These are phyloP conservation scores for Coniochaeta prunicola DNA, from an alignment of 2,329 filamentous ascomycete species.

Conservation along the genomic window DNA sequence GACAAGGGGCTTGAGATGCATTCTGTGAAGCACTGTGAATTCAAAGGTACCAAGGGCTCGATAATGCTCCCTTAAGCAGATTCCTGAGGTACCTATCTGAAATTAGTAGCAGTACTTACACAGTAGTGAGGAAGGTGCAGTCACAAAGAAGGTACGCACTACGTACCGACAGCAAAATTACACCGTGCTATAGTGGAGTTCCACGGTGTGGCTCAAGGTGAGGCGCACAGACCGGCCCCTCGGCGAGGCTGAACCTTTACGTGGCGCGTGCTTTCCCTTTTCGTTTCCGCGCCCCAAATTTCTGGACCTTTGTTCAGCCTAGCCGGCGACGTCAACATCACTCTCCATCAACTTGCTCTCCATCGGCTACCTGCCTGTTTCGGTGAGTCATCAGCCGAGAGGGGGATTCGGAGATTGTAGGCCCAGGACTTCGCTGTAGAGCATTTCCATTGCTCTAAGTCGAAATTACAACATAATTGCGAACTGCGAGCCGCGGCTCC, in stretches of 20 bases:
- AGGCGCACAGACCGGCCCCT: not conserved
- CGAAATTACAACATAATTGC: not conserved
- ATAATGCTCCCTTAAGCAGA: no score
- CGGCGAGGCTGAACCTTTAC: constrained; percentile 2
- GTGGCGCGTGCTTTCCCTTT: constrained; percentile 2
- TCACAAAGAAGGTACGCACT: no score
- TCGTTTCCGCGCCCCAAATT: not conserved
- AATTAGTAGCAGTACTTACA: no score
- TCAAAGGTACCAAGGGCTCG: no score
- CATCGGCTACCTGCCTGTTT: not conserved
- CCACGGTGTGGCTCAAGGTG: not conserved
- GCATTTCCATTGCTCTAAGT: not conserved
- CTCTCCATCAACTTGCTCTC: not conserved
- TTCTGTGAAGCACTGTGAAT: no score
- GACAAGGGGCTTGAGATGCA: no score
- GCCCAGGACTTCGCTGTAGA: not conserved
- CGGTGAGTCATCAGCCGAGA: not conserved
- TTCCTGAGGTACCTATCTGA: no score
- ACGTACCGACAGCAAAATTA: no score
- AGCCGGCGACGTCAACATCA: not conserved
- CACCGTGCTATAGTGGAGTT: no score
- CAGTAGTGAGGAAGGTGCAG: no score
- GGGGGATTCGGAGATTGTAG: not conserved
- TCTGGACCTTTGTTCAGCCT: constrained; percentile 1
- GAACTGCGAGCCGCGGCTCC: not conserved